Percentiles rank a stretch among this genome's conserved stretches.
These are phyloP conservation scores for Syncephalastrum contaminatum DNA, from an alignment of 371 early-diverging fungal genomes.

Conservation along the genomic window DNA sequence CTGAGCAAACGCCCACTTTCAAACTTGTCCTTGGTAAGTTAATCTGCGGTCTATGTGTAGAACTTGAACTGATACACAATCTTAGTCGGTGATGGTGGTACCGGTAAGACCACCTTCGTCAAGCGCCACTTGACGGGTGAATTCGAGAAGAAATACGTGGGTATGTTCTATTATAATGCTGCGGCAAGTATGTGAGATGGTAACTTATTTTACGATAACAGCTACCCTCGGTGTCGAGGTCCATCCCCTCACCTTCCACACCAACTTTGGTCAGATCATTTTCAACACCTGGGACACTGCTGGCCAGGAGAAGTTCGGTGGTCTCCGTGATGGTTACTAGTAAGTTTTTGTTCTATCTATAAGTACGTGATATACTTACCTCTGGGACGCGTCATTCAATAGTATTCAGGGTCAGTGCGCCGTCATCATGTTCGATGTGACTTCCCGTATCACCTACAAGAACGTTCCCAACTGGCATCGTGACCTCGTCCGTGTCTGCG, in stretches of 20 bases:
- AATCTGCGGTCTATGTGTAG: neutral
- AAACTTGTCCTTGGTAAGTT: conserved; percentile 80
- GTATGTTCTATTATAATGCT: conserved; percentile 53
- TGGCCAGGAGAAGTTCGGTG: conserved; percentile 99
- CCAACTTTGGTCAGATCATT: conserved; percentile 94
- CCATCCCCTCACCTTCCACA: conserved; percentile 96
- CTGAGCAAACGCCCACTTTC: conserved; percentile 66
- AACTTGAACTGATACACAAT: too few species aligned
- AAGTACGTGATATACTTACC: neutral
- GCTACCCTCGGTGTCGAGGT: conserved; percentile 99
- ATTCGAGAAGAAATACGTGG: conserved; percentile 99
- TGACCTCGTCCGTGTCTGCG: conserved; percentile 98
- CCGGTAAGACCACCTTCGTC: conserved; percentile 99
- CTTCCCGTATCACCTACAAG: conserved; percentile 99
- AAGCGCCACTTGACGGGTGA: conserved; percentile 99
- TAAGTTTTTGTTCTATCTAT: conserved; percentile 38
- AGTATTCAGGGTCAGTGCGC: conserved; percentile 99
- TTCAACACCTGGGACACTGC: conserved; percentile 99
- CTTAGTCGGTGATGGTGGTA: conserved; percentile 99
- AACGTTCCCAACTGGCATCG: conserved; percentile 99
- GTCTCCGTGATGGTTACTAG: conserved; percentile 99
- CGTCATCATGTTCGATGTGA: conserved; percentile 99
- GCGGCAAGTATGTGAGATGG: neutral
- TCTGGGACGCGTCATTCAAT: neutral
- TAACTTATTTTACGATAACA: conserved; percentile 19